Evolutionary conservation across 441 rosid genomes (phyloP).

Genomic region (Macaranga tanarius): DNA sequence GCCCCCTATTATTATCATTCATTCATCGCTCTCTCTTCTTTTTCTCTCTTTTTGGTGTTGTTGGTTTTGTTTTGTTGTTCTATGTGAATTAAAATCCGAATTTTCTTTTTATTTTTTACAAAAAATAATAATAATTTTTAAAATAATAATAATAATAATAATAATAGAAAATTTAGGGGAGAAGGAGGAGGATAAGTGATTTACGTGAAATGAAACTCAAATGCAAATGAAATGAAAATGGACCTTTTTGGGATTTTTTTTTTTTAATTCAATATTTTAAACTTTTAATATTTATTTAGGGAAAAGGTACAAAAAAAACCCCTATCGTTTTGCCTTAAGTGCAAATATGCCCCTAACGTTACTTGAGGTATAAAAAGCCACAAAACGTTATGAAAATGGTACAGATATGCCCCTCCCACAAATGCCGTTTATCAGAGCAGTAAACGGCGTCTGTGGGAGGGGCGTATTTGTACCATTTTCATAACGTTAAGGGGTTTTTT

Average conservation of each 20-base stretch:
- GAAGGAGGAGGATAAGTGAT: neutral
- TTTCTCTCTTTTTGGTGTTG: neutral
- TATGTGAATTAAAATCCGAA: neutral
- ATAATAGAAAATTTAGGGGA: neutral
- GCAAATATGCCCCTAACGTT: no score
- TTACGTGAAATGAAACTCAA: constrained; percentile 41
- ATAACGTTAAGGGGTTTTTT: no score
- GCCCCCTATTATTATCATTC: constrained; percentile 39
- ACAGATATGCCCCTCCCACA: no score
- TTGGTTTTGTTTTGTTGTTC: neutral
- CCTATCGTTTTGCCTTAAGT: no score
- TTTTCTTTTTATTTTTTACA: neutral
- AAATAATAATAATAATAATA: neutral
- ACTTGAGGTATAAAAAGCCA: no score
- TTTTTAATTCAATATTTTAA: constrained; percentile 9
- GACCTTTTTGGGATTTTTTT: neutral
- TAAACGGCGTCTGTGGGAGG: no score
- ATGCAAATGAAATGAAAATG: constrained; percentile 40
- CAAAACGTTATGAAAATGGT: no score
- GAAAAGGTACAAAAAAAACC: no score
- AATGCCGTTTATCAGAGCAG: no score
- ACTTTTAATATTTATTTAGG: no score
- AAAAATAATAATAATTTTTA: neutral
- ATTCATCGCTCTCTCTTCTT: constrained; percentile 24
- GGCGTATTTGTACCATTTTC: no score